Percentiles rank a stretch among this genome's conserved stretches.
These are phyloP conservation scores for Hypomyces perniciosus DNA, from an alignment of 2,329 filamentous ascomycete genomes.

Conservation along the genomic window DNA sequence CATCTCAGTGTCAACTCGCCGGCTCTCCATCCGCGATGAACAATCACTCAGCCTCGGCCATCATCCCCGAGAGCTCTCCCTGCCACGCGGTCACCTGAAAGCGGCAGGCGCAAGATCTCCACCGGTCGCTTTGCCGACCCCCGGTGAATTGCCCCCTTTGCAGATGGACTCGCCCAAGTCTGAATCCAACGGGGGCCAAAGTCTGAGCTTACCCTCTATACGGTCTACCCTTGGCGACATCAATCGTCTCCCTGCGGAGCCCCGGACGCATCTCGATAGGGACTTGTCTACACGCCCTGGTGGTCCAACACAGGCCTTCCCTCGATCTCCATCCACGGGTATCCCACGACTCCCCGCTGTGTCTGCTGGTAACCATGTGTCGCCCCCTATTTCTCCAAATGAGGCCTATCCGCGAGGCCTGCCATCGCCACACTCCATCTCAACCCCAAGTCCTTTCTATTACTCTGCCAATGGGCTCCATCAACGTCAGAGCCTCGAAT, in stretches of 20 bases:
- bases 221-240: conserved; percentile 32
- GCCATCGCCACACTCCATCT: conserved; percentile 40
- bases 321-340: conserved; percentile 30
- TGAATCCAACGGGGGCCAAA: conserved; percentile 30
- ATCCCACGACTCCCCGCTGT: conserved; percentile 28
- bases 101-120: conserved; percentile 14
- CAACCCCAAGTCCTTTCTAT: conserved; percentile 34
- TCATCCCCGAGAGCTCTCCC: conserved; percentile 6
- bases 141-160: conserved; percentile 31
- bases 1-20: conserved; percentile 25
- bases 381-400: conserved; percentile 46
- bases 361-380: conserved; percentile 22
- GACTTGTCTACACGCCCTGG: conserved; percentile 22
- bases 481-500: conserved; percentile 36
- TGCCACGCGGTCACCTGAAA: conserved; percentile 12
- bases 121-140: conserved; percentile 19
- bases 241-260: conserved; percentile 25
- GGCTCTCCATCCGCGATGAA: conserved; percentile 31
- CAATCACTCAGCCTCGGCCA: conserved; percentile 13
- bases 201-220: conserved; percentile 31
- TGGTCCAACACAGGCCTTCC: conserved; percentile 21
- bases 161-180: conserved; percentile 31
- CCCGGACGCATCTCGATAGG: conserved; percentile 25
- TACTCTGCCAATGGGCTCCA: conserved; percentile 29
- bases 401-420: conserved; percentile 40